Evolutionary conservation across 192 early-diverging fungal genomes (phyloP), one percentile per base, ranked within the genome.

Genomic region (Coemansia sp.): DNA sequence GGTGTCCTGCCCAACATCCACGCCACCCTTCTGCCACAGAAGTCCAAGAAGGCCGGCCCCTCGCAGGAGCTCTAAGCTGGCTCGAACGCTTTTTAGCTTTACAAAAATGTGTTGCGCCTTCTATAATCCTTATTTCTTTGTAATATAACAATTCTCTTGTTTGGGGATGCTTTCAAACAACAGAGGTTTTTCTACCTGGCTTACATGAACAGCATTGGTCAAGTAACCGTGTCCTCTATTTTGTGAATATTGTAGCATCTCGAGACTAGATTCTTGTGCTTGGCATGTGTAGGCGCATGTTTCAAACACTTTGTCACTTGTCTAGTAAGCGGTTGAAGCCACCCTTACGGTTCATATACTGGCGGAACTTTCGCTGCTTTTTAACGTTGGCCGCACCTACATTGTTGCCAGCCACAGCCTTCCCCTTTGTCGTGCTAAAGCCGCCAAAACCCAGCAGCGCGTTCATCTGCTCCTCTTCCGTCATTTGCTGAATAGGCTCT

Each of bases 1-100:
- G 93, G 94, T 89, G 93, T 95, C 48, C 81, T 95, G 63, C 90
- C 91, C 80, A 93, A 93, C 87, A 94, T 94, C 79, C 91, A 95
- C 84, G 79, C 83, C 55, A 84, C 84, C 53, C 88, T 94, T 46
- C 84, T 93, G 62, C 91, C 91, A 67, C 83, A 88, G 83, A 93
- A 93, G 85, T 76, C 76, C 77, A 83, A 87, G 80, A 87, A 87
- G 77, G 78, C 76, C 29, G 75, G 69, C 62, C 79, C 83, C 15
- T 83, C 85, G 21, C 86, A 84, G 80, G 86, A 87, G 75, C 65
- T 86, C 53, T 87, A 84, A 48, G 19, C 19, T 21, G 41, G 41
- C 41, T 43, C 41, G 18, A 43, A 18, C 41, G 21, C 19, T 43
- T 43, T 32, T 40, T 17, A 53, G 21, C 33, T 21, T 43, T 43